Base-by-base conservation (phyloP, 2,329 filamentous ascomycete genomes). In the Chalaropsis ovoidea region DNA sequence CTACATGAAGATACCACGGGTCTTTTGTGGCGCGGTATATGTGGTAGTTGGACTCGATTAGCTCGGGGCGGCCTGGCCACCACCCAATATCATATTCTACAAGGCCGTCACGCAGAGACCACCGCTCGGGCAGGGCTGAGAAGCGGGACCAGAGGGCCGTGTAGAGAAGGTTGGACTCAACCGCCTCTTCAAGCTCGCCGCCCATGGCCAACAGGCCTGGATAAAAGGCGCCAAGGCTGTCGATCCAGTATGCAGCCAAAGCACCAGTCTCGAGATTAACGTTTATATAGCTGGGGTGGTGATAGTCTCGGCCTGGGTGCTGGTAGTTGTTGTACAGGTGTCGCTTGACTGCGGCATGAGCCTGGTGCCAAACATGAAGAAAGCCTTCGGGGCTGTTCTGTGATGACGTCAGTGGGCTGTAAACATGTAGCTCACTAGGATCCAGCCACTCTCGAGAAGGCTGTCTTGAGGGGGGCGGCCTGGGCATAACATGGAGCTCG, bases 41-140 rank as follows among this genome's bases (percentile, higher is more conserved):
- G 72, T 97, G 90, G 76, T 95, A 99, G 0, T 89, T 96, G 0
- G 91, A 96, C 76, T 99, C 94, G 70, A 96, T 91, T 72, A 97
- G 97, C 74, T 99, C 94, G 4, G 94, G 94, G 27, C 94, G 85
- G 24, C 95, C 90, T 11, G 90, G 90, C 89, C 95, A 99, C 90
- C 94, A 97, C 11, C 87, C 85, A 31, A 97, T 83, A 10, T 90
- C 90, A 19, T 87, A 86, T 72, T 97, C 94, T 60, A 97, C 87
- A 64, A 87, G 86, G 35, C 88, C 88, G 27, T 91, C 89, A 62
- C 85, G 84, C 62, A 94, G 85, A 49, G 93, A 96, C 91, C 91
- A 99, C 70, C 94, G 82, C 75, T 99, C 94, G 3, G 94, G 94
- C 62, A 99, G 80, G 2, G 91, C 93, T n/a, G 89, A 87, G 73